Percentiles rank a stretch among this genome's conserved stretches.
Evolutionary conservation across 805 yeast genomes (phyloP).

Genomic region (Lipomyces oligophaga): DNA sequence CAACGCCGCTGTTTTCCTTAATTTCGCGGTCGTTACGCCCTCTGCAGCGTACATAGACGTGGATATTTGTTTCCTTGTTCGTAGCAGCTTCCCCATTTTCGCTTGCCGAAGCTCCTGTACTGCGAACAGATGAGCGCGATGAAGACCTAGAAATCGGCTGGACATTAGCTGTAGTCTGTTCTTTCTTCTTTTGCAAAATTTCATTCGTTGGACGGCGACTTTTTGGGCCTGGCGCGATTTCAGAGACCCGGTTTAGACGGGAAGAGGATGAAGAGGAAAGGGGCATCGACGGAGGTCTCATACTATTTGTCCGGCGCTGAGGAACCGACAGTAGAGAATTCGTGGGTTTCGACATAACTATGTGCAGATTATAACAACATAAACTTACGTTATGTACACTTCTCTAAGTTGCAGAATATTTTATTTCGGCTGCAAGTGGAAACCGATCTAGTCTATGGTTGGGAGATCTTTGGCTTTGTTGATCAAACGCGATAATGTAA

Average conservation of each 20-base stretch:
- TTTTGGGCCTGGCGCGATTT: conserved; percentile 3
- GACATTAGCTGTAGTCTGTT: conserved; percentile 4
- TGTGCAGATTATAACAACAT: no score
- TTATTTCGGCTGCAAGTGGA: no score
- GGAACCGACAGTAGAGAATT: conserved; percentile 18
- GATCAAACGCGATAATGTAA: no score
- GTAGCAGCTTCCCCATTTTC: conserved; percentile 10
- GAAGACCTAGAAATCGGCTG: conserved; percentile 4
- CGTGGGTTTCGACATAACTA: conserved; percentile 8
- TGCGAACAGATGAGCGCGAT: background rate
- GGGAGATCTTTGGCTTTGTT: no score
- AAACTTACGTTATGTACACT: no score
- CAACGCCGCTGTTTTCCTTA: conserved; percentile 55
- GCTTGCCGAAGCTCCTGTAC: conserved; percentile 2
- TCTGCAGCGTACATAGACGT: conserved; percentile 62
- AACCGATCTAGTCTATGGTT: no score
- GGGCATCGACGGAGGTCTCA: conserved; percentile 26
- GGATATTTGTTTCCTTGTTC: conserved; percentile 45
- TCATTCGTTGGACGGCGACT: background rate
- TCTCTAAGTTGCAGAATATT: no score
- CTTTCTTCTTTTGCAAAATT: conserved; percentile 4
- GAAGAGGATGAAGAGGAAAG: conserved; percentile 18
- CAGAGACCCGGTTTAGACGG: conserved; percentile 1
- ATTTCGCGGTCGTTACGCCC: conserved; percentile 59
- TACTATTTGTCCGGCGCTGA: conserved; percentile 16